Evolutionary conservation across 1,284 basidiomycete genomes (phyloP).

Genomic region (Sanghuangporus sanghuang): DNA sequence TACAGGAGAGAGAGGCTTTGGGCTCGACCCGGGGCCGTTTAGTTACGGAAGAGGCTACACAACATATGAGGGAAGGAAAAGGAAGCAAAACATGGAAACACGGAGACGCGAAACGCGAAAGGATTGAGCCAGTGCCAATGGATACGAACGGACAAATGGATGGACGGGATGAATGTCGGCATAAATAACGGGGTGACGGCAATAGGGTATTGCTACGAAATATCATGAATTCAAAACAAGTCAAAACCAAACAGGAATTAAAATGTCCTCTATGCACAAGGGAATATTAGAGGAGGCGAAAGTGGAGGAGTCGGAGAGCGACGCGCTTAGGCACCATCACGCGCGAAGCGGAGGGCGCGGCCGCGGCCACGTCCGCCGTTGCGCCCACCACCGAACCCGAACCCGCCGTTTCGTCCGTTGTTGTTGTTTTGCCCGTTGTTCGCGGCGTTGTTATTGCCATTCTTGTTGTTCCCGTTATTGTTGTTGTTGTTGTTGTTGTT

Average conservation of each 20-base stretch:
- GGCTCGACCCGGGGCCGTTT: neutral
- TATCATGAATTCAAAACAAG: neutral
- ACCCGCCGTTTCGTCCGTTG: neutral
- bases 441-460: neutral
- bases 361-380: conserved; percentile 9
- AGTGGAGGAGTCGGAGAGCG: neutral
- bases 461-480: neutral
- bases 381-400: conserved; percentile 15
- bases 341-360: conserved; percentile 17
- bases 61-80: neutral
- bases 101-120: neutral
- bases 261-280: neutral
- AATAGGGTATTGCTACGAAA: neutral
- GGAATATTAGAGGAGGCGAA: neutral
- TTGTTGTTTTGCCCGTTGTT: neutral
- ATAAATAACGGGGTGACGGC: neutral
- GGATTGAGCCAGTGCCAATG: neutral
- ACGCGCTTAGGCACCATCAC: conserved; percentile 8
- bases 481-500: conserved; percentile 5
- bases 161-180: neutral
- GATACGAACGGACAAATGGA: neutral
- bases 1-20: conserved; percentile 4
- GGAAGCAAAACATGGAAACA: neutral
- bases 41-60: neutral
- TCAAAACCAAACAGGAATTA: neutral